Conservation (phyloP, 2,329 filamentous ascomycete species). For the Leptographium wingfieldii region DNA sequence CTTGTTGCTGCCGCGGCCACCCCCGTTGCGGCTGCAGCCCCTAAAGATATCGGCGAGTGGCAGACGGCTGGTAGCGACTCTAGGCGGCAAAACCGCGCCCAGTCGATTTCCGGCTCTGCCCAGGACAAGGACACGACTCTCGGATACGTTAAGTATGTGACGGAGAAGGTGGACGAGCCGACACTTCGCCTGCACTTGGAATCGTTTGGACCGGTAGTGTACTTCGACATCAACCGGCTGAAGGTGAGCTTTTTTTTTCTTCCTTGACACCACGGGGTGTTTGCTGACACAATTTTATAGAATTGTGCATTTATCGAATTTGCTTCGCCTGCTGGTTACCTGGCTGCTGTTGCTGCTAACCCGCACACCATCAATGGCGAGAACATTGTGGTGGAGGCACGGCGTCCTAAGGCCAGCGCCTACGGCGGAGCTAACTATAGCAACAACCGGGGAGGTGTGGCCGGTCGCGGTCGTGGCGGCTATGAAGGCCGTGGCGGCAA, state of each 20-base stretch:
- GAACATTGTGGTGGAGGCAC: conserved; percentile 77
- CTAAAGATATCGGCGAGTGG: conserved; percentile 60
- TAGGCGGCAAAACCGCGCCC: conserved; percentile 69
- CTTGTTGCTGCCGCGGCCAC: conserved; percentile 16
- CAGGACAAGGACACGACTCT: conserved; percentile 63
- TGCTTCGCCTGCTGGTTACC: conserved; percentile 65
- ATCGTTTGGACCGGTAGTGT: conserved; percentile 57
- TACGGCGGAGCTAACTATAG: conserved; percentile 59
- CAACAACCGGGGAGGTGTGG: conserved; percentile 45
- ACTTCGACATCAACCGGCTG: conserved; percentile 66
- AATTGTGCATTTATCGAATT: conserved; percentile 98
- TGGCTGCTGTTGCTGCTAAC: conserved; percentile 71
- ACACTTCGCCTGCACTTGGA: conserved; percentile 59
- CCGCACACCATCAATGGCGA: conserved; percentile 76
- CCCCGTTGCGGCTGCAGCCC: conserved; percentile 13
- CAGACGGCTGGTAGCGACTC: conserved; percentile 76
- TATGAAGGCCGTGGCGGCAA: conserved; percentile 46
- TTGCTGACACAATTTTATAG: conserved; percentile 29
- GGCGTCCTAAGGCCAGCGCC: conserved; percentile 60
- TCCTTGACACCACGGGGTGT: not conserved
- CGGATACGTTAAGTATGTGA: conserved; percentile 93
- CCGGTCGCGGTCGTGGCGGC: conserved; percentile 54
- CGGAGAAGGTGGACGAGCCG: conserved; percentile 67
- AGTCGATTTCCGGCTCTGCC: conserved; percentile 46
- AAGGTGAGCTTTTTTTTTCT: conserved; percentile 47